phyloP scores from a whole-genome alignment of 208 protist species.

The Leishmania aethiopica region DNA sequence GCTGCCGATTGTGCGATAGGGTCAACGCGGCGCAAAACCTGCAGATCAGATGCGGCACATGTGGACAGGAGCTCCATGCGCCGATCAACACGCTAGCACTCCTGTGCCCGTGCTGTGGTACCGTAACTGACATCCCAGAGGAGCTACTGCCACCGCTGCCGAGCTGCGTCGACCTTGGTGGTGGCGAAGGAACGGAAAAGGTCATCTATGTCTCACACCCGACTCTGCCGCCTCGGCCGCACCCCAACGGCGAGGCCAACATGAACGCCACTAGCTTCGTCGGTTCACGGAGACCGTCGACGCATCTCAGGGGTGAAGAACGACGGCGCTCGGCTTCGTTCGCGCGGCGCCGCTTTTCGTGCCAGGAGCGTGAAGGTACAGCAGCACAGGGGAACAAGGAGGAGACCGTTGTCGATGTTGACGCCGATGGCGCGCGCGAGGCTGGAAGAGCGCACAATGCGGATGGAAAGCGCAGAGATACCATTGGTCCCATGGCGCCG shows the following conservation, averaged over 20 bases:
- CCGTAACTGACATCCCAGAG: slow-evolving; percentile 74
- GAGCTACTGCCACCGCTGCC: slow-evolving; percentile 62
- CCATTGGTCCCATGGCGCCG: neutral
- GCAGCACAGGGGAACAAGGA: neutral
- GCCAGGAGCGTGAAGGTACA: slow-evolving; percentile 6
- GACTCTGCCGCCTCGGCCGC: slow-evolving; percentile 11
- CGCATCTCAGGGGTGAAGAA: neutral
- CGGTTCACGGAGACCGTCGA: neutral
- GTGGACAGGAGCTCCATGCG: slow-evolving; percentile 44
- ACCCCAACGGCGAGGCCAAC: neutral
- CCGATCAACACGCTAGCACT: slow-evolving; percentile 76
- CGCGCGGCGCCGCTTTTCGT: neutral
- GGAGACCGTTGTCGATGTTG: neutral
- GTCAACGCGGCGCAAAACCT: slow-evolving; percentile 75
- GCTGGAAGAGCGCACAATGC: slow-evolving; percentile 6
- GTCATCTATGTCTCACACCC: slow-evolving; percentile 78
- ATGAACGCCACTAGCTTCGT: neutral
- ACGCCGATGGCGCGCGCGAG: neutral
- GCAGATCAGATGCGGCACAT: slow-evolving; percentile 44
- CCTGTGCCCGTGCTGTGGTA: slow-evolving; percentile 80
- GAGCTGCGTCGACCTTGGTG: slow-evolving; percentile 34
- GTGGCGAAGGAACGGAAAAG: slow-evolving; percentile 19
- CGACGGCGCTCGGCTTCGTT: neutral
- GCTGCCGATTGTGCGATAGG: slow-evolving; percentile 70
- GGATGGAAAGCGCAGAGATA: neutral